These are phyloP conservation scores for Boeremia lycopersici DNA, from an alignment of 2,329 filamentous ascomycete species.

Conservation along the genomic window DNA sequence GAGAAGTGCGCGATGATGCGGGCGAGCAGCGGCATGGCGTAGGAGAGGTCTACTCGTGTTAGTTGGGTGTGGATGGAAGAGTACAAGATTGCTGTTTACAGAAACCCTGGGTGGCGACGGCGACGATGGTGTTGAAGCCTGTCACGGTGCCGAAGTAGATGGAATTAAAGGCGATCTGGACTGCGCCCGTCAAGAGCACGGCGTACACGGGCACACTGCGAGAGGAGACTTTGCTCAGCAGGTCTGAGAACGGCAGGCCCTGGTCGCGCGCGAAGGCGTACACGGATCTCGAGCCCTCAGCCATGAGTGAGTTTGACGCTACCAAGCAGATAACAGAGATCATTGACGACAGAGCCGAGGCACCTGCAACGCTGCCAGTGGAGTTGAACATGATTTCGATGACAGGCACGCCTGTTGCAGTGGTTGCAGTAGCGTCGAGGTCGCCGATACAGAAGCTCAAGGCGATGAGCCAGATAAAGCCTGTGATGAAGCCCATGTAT, in stretches of 20 bases:
- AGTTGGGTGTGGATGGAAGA: background rate
- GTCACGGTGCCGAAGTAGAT: constrained; percentile 63
- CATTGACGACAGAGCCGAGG: constrained; percentile 54
- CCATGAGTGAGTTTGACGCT: constrained; percentile 54
- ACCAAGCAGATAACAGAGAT: constrained; percentile 57
- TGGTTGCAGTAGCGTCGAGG: constrained; percentile 53
- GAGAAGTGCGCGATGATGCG: constrained; percentile 56
- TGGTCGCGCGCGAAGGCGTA: constrained; percentile 59
- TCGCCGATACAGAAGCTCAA: constrained; percentile 51
- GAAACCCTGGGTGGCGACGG: constrained; percentile 64
- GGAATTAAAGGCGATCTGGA: constrained; percentile 60
- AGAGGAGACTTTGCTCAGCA: constrained; percentile 56
- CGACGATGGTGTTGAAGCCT: constrained; percentile 62
- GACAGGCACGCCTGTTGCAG: constrained; percentile 57
- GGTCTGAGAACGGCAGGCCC: constrained; percentile 58
- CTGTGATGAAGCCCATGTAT: constrained; percentile 49
- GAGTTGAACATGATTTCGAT: constrained; percentile 61
- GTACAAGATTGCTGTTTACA: constrained; percentile 44
- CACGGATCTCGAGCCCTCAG: constrained; percentile 54
- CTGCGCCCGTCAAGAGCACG: constrained; percentile 53
- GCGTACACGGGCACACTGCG: constrained; percentile 58
- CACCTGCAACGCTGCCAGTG: constrained; percentile 52
- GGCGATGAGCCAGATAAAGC: constrained; percentile 49
- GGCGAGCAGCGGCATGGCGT: constrained; percentile 60
- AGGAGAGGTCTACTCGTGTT: constrained; percentile 56